These are phyloP conservation scores for Geotrichum citri-aurantii DNA, from an alignment of 1,139 yeast genomes.

Conservation along the genomic window DNA sequence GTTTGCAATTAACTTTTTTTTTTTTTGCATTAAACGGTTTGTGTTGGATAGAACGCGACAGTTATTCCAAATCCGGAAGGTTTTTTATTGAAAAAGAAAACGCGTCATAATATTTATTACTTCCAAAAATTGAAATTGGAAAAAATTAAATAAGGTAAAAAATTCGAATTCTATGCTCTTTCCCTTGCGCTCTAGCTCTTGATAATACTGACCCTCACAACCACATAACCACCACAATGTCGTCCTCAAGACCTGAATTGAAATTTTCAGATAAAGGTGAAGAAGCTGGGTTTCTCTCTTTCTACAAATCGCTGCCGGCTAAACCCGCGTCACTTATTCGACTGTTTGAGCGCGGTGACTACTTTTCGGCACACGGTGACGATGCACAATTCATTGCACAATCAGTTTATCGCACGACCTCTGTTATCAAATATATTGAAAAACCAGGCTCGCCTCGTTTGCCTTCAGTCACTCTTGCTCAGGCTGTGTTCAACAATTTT, in stretches of 20 bases:
- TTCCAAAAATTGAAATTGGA: not conserved
- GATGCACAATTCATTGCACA: constrained; percentile 85
- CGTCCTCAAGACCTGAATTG: constrained; percentile 60
- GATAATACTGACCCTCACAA: not conserved
- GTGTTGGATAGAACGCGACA: not conserved
- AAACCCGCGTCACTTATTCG: constrained; percentile 47
- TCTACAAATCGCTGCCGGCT: constrained; percentile 47
- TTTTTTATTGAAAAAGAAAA: no score
- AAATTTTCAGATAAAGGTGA: constrained; percentile 62
- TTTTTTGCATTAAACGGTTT: not conserved
- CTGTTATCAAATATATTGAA: constrained; percentile 61
- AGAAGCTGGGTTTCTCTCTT: constrained; percentile 59
- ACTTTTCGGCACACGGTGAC: constrained; percentile 63
- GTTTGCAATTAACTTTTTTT: no score
- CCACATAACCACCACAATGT: constrained; percentile 2
- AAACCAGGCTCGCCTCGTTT: constrained; percentile 39
- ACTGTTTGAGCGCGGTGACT: constrained; percentile 70
- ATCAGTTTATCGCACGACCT: constrained; percentile 69
- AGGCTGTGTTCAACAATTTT: constrained; percentile 63
- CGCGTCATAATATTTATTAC: not conserved
- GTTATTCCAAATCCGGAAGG: not conserved
- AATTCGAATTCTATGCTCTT: no score
- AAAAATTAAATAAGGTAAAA: no score
- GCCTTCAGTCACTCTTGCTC: constrained; percentile 70
- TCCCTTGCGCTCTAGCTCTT: no score